Conservation (phyloP, 306 rosid species). For the Sphenostylis stenocarpa region DNA sequence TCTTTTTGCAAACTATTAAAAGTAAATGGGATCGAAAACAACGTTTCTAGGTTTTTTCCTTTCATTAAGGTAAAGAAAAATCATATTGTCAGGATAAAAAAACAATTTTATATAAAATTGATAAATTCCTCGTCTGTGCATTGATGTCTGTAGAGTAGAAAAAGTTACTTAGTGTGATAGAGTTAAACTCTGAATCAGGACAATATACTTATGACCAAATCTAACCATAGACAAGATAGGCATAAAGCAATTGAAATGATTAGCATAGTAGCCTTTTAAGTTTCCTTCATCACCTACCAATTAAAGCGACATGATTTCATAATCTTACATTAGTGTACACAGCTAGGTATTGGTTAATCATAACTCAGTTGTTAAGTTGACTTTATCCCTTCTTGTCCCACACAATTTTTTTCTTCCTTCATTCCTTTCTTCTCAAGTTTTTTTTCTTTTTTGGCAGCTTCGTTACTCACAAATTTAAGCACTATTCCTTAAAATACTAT, state of each 20-base stretch:
- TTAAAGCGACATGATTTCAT: constrained; percentile 57
- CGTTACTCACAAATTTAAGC: background rate
- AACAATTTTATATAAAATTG: too few species aligned
- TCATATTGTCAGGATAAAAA: too few species aligned
- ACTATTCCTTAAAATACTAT: background rate
- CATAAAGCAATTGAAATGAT: constrained; percentile 29
- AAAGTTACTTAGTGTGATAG: too few species aligned
- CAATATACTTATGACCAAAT: background rate
- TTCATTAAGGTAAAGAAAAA: too few species aligned
- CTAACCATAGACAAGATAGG: background rate
- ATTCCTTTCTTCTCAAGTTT: constrained; percentile 28
- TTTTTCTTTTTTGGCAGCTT: background rate
- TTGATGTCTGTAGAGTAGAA: too few species aligned
- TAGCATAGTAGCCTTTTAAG: constrained; percentile 41
- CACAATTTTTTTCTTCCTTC: constrained; percentile 23
- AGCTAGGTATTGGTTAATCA: constrained; percentile 40
- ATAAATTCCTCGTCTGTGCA: too few species aligned
- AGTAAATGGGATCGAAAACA: too few species aligned
- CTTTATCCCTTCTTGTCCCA: constrained; percentile 39
- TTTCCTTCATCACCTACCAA: constrained; percentile 54
- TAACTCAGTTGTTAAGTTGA: constrained; percentile 47
- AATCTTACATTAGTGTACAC: constrained; percentile 9
- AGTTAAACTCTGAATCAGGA: too few species aligned
- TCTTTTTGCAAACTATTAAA: too few species aligned
- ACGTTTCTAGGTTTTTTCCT: too few species aligned